Evolutionary conservation across 805 yeast genomes (phyloP).

Genomic region (Maudiozyma turicensis): DNA sequence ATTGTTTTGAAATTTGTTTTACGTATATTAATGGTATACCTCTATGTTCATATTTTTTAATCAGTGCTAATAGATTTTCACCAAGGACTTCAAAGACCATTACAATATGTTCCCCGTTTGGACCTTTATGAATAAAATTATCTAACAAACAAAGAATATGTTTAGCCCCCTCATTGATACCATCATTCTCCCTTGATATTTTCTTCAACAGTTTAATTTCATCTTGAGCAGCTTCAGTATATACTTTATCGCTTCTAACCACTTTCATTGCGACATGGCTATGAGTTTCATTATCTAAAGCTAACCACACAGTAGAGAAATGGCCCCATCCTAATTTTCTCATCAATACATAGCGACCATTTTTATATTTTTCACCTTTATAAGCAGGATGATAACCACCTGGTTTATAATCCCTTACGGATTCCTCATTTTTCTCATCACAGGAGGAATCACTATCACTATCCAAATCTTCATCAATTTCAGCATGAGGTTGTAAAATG

Average conservation of each 20-base stretch:
- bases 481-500: slow-evolving; percentile 11
- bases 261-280: slow-evolving; percentile 89
- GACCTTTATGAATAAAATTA: slow-evolving; percentile 77
- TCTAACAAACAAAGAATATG: slow-evolving; percentile 77
- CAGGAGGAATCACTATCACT: slow-evolving; percentile 29
- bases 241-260: slow-evolving; percentile 82
- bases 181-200: slow-evolving; percentile 38
- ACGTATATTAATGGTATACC: slow-evolving; percentile 73
- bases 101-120: slow-evolving; percentile 86
- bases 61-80: slow-evolving; percentile 79
- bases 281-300: slow-evolving; percentile 43
- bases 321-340: slow-evolving; percentile 99
- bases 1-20: slow-evolving; percentile 73
- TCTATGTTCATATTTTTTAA: slow-evolving; percentile 64
- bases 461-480: slow-evolving; percentile 7
- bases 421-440: slow-evolving; percentile 64
- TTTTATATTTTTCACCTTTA: slow-evolving; percentile 76
- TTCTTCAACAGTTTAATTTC: slow-evolving; percentile 74
- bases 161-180: slow-evolving; percentile 52
- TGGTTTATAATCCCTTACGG: slow-evolving; percentile 68
- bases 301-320: slow-evolving; percentile 92
- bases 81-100: slow-evolving; percentile 98
- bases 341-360: slow-evolving; percentile 65
- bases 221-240: slow-evolving; percentile 89
- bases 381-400: slow-evolving; percentile 96